phyloP scores from a whole-genome alignment of 2,329 filamentous ascomycete species.

The Anthostomella pinea region DNA sequence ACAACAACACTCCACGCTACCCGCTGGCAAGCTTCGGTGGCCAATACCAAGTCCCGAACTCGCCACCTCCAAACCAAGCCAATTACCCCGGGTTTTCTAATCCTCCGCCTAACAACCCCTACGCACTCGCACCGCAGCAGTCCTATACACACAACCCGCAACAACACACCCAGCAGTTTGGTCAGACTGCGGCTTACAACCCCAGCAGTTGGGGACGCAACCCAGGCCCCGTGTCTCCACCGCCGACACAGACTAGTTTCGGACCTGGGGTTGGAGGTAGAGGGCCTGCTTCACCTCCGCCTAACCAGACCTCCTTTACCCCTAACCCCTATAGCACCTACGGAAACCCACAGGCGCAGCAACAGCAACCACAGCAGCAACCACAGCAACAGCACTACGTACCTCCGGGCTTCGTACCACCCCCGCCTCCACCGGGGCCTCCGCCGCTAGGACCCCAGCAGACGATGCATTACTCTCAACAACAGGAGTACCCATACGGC shows the following conservation, averaged over 20 bases:
- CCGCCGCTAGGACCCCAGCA: conserved; percentile 62
- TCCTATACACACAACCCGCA: conserved; percentile 33
- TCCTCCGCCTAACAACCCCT: conserved; percentile 36
- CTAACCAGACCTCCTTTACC: conserved; percentile 38
- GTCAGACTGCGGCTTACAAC: conserved; percentile 52
- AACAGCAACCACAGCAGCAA: conserved; percentile 40
- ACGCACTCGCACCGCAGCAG: conserved; percentile 28
- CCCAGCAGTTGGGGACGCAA: conserved; percentile 59
- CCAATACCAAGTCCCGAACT: conserved; percentile 59
- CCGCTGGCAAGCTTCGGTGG: conserved; percentile 52
- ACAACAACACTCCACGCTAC: conserved; percentile 46
- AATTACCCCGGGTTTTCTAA: conserved; percentile 44
- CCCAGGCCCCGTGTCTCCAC: conserved; percentile 48
- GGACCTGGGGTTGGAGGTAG: conserved; percentile 30
- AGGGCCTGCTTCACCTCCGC: conserved; percentile 54
- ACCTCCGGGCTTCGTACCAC: conserved; percentile 58
- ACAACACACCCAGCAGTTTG: conserved; percentile 44
- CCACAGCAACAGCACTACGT: conserved; percentile 44
- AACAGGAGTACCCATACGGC: conserved; percentile 25
- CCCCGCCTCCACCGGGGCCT: conserved; percentile 61
- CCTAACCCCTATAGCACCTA: conserved; percentile 48
- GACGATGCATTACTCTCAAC: conserved; percentile 52
- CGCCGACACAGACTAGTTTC: conserved; percentile 39
- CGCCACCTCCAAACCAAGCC: conserved; percentile 50
- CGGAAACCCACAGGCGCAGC: conserved; percentile 41